These are phyloP conservation scores for Pythium guiyangense DNA, from an alignment of 352 stramenopile species.

Conservation along the genomic window DNA sequence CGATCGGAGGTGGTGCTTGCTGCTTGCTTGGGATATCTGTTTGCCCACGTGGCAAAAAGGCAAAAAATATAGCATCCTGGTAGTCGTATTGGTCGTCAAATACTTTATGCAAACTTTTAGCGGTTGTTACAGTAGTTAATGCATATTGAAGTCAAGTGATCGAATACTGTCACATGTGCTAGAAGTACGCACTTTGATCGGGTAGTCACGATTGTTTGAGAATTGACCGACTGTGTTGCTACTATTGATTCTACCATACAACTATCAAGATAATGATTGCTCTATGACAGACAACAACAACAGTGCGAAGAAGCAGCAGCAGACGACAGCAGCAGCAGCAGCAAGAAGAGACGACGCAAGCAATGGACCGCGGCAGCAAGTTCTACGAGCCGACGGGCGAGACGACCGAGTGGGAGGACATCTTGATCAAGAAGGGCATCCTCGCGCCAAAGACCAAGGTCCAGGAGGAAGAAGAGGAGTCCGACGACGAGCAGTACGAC, in stretches of 20 bases:
- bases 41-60: background rate
- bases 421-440: constrained; percentile 87
- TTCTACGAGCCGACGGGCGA: constrained; percentile 85
- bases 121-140: too few species aligned
- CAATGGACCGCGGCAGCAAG: constrained; percentile 68
- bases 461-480: constrained; percentile 60
- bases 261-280: background rate
- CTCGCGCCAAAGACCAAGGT: constrained; percentile 87
- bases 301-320: background rate
- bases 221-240: background rate
- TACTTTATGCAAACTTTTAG: too few species aligned
- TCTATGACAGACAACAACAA: background rate
- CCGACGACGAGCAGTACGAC: constrained; percentile 69
- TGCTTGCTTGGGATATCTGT: background rate
- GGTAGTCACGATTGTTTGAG: too few species aligned
- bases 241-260: background rate
- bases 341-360: constrained; percentile 4
- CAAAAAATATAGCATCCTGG: too few species aligned
- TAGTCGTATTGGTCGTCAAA: too few species aligned
- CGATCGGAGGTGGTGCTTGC: background rate
- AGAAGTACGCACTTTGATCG: too few species aligned
- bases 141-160: too few species aligned
- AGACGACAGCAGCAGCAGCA: too few species aligned
- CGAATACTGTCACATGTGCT: too few species aligned
- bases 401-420: constrained; percentile 89